These are phyloP conservation scores for Ulota crispa DNA, from an alignment of 225 moss, liverwort and hornwort genomes.

Conservation along the genomic window DNA sequence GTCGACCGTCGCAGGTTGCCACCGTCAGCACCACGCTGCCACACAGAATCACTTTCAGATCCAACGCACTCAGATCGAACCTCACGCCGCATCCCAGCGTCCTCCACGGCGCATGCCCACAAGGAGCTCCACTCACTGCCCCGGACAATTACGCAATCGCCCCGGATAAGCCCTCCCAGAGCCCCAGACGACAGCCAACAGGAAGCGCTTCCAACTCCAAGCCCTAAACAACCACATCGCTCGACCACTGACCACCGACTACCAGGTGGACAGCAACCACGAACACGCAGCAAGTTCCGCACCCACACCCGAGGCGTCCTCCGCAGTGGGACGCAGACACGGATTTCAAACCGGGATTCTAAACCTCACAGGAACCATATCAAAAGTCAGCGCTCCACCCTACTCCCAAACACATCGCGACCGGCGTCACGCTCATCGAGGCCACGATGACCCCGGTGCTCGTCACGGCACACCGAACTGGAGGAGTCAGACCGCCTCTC, in stretches of 20 bases:
- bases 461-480: not conserved
- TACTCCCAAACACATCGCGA: not conserved
- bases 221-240: not conserved
- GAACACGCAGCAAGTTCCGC: not conserved
- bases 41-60: conserved; percentile 32
- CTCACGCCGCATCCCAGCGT: not conserved
- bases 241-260: not conserved
- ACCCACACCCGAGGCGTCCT: not conserved
- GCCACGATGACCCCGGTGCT: not conserved
- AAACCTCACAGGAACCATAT: not conserved
- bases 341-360: not conserved
- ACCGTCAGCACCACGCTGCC: conserved; percentile 59
- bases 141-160: not conserved
- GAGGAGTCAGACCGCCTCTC: not conserved
- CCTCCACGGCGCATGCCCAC: not conserved
- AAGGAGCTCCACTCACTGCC: not conserved
- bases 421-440: not conserved
- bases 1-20: conserved; percentile 66
- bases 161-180: not conserved
- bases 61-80: not conserved
- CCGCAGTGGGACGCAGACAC: not conserved
- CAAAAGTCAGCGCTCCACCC: not conserved
- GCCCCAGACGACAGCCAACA: not conserved
- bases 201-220: not conserved
- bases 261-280: not conserved